These are phyloP conservation scores for Saccharomycopsis sp. DNA, from an alignment of 805 yeast species.

Conservation along the genomic window DNA sequence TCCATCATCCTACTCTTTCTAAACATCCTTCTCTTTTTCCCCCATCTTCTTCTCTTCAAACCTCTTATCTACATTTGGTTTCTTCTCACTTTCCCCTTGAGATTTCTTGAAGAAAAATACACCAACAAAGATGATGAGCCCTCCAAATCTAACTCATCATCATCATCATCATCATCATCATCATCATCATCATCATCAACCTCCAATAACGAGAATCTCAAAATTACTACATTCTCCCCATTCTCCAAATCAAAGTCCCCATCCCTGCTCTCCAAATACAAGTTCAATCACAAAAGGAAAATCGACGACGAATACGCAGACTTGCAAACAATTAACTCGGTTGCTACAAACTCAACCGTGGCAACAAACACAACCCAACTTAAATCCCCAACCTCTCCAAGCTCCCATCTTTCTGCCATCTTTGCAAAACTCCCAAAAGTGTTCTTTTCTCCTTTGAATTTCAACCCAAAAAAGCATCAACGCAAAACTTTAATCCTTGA, in stretches of 20 bases:
- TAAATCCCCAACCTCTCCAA: constrained; percentile 21
- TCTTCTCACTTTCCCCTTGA: constrained; percentile 48
- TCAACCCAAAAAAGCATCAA: constrained; percentile 32
- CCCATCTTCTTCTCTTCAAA: constrained; percentile 40
- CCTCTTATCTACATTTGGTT: constrained; percentile 45
- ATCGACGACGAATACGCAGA: constrained; percentile 23
- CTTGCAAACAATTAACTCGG: constrained; percentile 16
- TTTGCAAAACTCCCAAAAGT: constrained; percentile 33
- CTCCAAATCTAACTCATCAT: constrained; percentile 18
- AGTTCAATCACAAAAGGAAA: background rate
- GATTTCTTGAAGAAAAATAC: constrained; percentile 30
- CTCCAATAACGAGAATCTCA: background rate
- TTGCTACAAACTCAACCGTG: constrained; percentile 9
- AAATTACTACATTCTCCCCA: background rate
- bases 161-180: too few relatives aligned
- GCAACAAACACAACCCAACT: constrained; percentile 10
- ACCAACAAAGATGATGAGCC: background rate
- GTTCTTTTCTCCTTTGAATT: constrained; percentile 32
- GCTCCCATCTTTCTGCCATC: constrained; percentile 22
- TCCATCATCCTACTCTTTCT: constrained; percentile 23
- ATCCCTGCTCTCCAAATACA: background rate
- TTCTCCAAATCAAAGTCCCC: background rate
- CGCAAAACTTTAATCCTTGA: constrained; percentile 76
- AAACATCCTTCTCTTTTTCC: constrained; percentile 35
- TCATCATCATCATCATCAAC: constrained; percentile 5